Base-by-base conservation (phyloP, 495 filamentous ascomycete genomes). In the Tuber magnatum region DNA sequence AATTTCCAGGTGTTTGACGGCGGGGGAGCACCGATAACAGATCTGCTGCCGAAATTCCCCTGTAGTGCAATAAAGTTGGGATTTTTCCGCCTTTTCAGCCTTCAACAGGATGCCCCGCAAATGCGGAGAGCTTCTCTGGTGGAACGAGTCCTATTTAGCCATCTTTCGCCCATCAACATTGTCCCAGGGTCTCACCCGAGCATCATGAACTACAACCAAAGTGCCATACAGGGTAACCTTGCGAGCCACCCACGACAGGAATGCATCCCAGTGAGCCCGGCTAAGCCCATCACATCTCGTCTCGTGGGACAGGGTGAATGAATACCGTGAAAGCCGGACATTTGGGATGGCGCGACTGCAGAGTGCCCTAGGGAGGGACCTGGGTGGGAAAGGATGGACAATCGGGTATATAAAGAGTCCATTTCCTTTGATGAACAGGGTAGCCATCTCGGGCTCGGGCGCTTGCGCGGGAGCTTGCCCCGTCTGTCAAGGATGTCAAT, bases 271-370 rank as follows among this genome's bases (percentile, higher is more conserved):
- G 24, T 56, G 43, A 71, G 6, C 32, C 24, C 35, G 32, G 40
- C 9, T 48, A 41, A 56, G n/a, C 24, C 48, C 40, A 41, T 46
- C 8, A 4, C 42, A 38, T 73, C 9, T 70, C 28, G 39, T 68
- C 69, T 51, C 73, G 72, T 70, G 76, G 71, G 70, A 69, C 56
- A 42, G 73, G 73, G 72, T 75, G 46, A 72, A 75, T 75, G 51
- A 69, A 43, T 43, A 39, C 73, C 42, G 73, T 35, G 51, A 61
- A 77, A 75, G 69, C 73, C n/a, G 22, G 76, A 69, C 51, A 68
- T 71, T 24, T 32, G 69, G 69, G 42, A 12, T 28, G 42, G 51
- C n/a, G 35, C 28, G 46, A 74, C 72, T 71, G 48, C 71, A 48
- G 75, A 56, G 72, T 39, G 28, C 8, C 48, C 46, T 32, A 39